Percentiles rank a stretch among this genome's conserved stretches.
phyloP scores from a whole-genome alignment of 2,329 filamentous ascomycete genomes.

The Lomentospora prolificans region DNA sequence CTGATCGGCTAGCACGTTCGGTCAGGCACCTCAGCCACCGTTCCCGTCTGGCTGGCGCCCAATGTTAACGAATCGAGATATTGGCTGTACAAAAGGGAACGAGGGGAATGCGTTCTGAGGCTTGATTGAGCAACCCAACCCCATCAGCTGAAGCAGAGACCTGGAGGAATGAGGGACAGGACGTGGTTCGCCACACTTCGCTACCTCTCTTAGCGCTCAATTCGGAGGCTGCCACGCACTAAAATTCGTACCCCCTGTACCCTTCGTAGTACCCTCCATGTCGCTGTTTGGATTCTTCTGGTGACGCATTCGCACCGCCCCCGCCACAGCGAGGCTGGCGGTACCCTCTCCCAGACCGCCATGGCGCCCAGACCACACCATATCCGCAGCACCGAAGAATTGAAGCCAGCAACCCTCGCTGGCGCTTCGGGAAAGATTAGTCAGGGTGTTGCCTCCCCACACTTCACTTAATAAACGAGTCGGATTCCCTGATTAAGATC shows the following conservation, averaged over 20 bases:
- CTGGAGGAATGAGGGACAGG: not conserved
- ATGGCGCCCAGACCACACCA: no score
- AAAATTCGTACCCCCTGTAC: not conserved
- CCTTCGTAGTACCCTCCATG: not conserved
- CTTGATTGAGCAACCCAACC: not conserved
- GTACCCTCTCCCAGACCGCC: not conserved
- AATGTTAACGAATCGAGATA: not conserved
- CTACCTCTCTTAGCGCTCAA: not conserved
- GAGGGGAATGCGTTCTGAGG: not conserved
- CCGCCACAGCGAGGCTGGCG: not conserved
- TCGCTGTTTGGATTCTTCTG: not conserved
- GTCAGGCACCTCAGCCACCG: not conserved
- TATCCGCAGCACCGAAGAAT: not conserved
- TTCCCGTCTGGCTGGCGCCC: not conserved
- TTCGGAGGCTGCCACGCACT: not conserved
- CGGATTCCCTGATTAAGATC: no score
- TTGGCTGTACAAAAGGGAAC: not conserved
- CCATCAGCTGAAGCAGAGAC: not conserved
- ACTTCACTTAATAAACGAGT: not conserved
- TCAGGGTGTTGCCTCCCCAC: not conserved
- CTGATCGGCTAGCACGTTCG: not conserved
- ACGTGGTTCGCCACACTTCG: not conserved
- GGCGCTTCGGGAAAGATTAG: not conserved
- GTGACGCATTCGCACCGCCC: not conserved
- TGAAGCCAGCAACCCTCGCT: not conserved